phyloP scores from a whole-genome alignment of 2,329 filamentous ascomycete species.

The Pezicula radicicola region DNA sequence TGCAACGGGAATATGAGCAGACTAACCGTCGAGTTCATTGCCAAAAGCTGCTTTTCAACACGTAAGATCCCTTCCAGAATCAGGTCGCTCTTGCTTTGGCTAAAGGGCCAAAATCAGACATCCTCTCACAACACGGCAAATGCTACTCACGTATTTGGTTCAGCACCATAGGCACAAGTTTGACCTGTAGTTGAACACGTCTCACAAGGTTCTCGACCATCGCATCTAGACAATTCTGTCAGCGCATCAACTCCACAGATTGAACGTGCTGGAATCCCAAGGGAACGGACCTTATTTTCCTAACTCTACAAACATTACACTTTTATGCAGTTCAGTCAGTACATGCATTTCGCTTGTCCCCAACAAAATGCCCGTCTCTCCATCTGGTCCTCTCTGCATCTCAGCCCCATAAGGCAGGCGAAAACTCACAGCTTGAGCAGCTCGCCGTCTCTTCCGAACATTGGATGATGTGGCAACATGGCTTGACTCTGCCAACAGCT shows the following conservation, averaged over 20 bases:
- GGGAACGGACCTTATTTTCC: conserved; percentile 40
- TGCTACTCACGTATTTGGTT: conserved; percentile 24
- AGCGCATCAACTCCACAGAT: not conserved
- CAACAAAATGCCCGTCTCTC: no score
- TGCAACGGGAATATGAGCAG: not conserved
- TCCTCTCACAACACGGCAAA: not conserved
- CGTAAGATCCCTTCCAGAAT: conserved; percentile 47
- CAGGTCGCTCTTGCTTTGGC: conserved; percentile 46
- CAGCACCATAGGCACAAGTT: conserved; percentile 27
- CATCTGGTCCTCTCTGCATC: not conserved
- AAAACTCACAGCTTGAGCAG: conserved; percentile 24
- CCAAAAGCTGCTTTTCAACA: conserved; percentile 42
- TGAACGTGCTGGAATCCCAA: no score
- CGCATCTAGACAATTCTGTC: conserved; percentile 34
- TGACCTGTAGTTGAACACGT: conserved; percentile 16
- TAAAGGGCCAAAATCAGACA: conserved; percentile 11
- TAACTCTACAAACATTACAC: conserved; percentile 45
- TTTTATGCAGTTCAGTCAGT: conserved; percentile 17
- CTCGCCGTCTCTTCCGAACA: conserved; percentile 7
- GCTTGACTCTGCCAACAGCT: not conserved
- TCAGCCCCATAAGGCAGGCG: conserved; percentile 1
- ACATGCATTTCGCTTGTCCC: not conserved
- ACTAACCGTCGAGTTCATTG: conserved; percentile 32
- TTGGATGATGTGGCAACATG: not conserved
- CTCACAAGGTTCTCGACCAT: conserved; percentile 42